Evolutionary conservation across 495 filamentous ascomycete genomes (phyloP), one percentile per base, ranked within the genome.

Genomic region (Aspergillus carlsbadensis): DNA sequence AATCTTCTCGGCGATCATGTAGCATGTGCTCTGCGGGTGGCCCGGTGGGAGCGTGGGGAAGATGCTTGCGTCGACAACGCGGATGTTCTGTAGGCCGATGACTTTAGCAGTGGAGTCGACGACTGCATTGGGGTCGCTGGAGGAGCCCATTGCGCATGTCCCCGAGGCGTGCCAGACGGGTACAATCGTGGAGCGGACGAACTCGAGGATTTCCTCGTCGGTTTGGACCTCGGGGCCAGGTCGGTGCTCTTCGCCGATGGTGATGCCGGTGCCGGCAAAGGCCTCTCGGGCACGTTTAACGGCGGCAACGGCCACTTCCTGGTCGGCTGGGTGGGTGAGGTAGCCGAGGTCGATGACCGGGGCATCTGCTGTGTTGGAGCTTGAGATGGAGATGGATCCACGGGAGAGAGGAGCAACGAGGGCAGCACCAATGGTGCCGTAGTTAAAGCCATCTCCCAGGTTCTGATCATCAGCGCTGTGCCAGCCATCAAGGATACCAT

Each of bases 331-430:
- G n/a, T 82, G 68, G 5, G 64, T 70, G 1, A 88, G 71, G 72
- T 75, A 86, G 56, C 78, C 78, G 0, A 78, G 78, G 56, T 84
- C 73, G 58, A 89, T 82, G 6, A 81, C 56, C 0, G 85, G 84
- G 0, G 65, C 53, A 49, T 79, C 77, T 0, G 58, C 31, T 5
- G 68, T 78, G 51, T 71, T 55, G 6, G 65, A 49, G 11, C 72
- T 77, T 2, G 31, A 34, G 54, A 87, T 80, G 0, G 76, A 81
- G 31, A 87, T 68, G 61, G 71, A 79, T 20, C 85, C 84, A 0
- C 77, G 74, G 5, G 77, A 80, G 0, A 79, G 71, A 0, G 81
- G 74, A 0, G 76, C 64, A 5, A 77, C 54, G 0, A 87, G 66
- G 0, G 64, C 70, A 0, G 57, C 69, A 5, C 68, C 29, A 11